Percentiles rank a stretch among this genome's conserved stretches.
Evolutionary conservation across 306 rosid species (phyloP).

Genomic region (Betula pendula): DNA sequence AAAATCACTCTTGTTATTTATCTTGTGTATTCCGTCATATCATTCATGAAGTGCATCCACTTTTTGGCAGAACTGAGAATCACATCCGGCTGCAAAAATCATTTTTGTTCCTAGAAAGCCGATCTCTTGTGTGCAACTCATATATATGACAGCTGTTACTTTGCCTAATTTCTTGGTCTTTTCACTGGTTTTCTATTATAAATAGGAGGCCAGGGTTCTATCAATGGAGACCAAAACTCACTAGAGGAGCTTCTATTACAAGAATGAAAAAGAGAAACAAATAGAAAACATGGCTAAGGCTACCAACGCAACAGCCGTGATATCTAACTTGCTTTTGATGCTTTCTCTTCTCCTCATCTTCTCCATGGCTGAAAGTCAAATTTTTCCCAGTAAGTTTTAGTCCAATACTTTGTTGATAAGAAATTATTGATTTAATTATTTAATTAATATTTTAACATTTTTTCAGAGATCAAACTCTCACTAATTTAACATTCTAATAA

Average conservation of each 20-base stretch:
- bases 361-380: slow-evolving; percentile 4
- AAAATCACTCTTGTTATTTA: no score
- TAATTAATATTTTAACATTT: no score
- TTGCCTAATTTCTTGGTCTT: background rate
- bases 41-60: no score
- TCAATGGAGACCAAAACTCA: background rate
- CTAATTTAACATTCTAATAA: no score
- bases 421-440: no score
- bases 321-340: slow-evolving; percentile 16
- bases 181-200: background rate
- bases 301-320: background rate
- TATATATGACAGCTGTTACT: background rate
- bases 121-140: background rate
- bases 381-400: background rate
- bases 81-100: background rate
- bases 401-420: no score
- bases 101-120: no score
- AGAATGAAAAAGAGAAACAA: background rate
- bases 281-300: slow-evolving; percentile 22
- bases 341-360: slow-evolving; percentile 19
- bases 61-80: background rate
- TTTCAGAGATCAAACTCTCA: no score
- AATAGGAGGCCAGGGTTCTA: background rate
- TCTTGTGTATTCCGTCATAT: no score
- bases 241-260: background rate